Conservation (phyloP, 2,329 filamentous ascomycete genomes). For the Rhytidhysteron rufulum region DNA sequence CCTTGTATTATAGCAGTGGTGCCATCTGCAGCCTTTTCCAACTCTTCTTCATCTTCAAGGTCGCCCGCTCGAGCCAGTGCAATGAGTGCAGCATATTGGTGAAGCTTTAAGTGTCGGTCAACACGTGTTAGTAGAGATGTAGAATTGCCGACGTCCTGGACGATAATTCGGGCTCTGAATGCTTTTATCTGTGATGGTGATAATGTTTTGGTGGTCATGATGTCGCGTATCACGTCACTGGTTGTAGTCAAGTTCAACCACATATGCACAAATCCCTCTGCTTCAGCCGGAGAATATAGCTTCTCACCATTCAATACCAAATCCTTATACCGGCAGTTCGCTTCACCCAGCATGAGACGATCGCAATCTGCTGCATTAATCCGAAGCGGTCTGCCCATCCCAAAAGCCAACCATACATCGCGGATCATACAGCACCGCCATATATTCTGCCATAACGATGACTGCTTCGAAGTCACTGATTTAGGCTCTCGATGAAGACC, state of each 20-base stretch:
- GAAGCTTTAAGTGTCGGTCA: conserved; percentile 7
- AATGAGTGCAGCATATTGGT: conserved; percentile 7
- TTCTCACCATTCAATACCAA: too few species aligned
- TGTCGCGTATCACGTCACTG: conserved; percentile 6
- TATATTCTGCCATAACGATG: conserved; percentile 34
- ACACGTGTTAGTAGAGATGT: conserved; percentile 4
- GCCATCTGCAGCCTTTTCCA: conserved; percentile 2
- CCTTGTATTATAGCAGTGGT: conserved; percentile 3
- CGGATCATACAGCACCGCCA: conserved; percentile 42
- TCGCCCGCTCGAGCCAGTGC: conserved; percentile 3
- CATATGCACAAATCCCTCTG: too few species aligned
- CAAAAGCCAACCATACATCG: conserved; percentile 40
- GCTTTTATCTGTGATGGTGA: conserved; percentile 1
- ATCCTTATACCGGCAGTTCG: too few species aligned
- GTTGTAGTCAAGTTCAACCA: too few species aligned
- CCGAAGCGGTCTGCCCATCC: conserved; percentile 38
- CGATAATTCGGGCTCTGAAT: not conserved
- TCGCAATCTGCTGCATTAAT: conserved; percentile 38
- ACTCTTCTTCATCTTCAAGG: conserved; percentile 2
- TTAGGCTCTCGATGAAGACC: conserved; percentile 36
- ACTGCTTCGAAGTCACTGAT: conserved; percentile 16
- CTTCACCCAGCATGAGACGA: too few species aligned
- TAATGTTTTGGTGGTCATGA: conserved; percentile 4
- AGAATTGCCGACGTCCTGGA: not conserved
- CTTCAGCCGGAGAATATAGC: too few species aligned